Percentiles rank a stretch among this genome's conserved stretches.
Evolutionary conservation across 345 rosid genomes (phyloP).

Genomic region (Salix viminalis): DNA sequence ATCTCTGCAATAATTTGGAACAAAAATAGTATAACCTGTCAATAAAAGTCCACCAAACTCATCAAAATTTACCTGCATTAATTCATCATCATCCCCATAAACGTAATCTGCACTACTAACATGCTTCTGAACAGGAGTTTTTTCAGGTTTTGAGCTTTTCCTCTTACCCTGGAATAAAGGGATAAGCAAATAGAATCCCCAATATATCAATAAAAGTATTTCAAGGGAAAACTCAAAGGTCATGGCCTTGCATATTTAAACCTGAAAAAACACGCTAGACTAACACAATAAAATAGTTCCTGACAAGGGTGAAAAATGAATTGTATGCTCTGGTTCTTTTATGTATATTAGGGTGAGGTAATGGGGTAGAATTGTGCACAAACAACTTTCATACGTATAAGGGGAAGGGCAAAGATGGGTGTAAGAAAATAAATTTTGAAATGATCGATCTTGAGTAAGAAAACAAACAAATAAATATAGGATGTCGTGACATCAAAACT

Average conservation of each 20-base stretch:
- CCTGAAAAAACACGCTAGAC: no score
- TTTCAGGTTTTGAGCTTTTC: slow-evolving; percentile 35
- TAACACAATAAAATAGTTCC: not conserved
- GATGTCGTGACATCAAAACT: not conserved
- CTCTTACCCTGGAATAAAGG: slow-evolving; percentile 31
- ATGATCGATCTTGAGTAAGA: not conserved
- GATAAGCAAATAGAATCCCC: not conserved
- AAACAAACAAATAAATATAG: no score
- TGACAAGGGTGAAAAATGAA: no score
- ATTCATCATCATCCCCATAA: slow-evolving; percentile 44
- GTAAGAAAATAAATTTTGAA: not conserved
- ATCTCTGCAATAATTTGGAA: not conserved
- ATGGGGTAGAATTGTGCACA: not conserved
- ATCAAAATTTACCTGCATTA: slow-evolving; percentile 40
- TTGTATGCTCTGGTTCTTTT: no score
- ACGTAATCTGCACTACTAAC: slow-evolving; percentile 23
- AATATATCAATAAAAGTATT: not conserved
- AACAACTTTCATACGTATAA: not conserved
- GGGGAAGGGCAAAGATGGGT: not conserved
- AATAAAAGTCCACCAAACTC: not conserved
- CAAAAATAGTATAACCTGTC: not conserved
- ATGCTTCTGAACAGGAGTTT: slow-evolving; percentile 23
- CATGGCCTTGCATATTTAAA: not conserved
- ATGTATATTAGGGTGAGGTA: no score
- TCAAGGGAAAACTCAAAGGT: not conserved